Conservation (phyloP, 768 basidiomycete genomes). For the Ramaria rubella region DNA sequence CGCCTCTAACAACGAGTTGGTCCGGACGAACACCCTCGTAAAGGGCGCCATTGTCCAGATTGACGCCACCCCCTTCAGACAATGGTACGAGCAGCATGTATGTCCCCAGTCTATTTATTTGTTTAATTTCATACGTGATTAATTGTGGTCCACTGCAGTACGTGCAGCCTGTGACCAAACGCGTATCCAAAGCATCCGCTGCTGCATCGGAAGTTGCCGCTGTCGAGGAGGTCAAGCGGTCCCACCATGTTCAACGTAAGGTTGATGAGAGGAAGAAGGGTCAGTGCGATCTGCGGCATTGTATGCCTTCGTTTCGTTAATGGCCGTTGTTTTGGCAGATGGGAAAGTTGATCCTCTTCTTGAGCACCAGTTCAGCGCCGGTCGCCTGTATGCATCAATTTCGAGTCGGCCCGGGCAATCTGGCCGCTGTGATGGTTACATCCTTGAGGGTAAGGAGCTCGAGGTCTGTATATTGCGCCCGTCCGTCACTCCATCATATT, state of each 20-base stretch:
- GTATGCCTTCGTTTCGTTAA: background rate
- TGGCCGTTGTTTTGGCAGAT: constrained; percentile 36
- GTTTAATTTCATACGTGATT: background rate
- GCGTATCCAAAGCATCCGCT: constrained; percentile 56
- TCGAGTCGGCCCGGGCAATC: constrained; percentile 95
- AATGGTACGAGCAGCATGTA: constrained; percentile 99
- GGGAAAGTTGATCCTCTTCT: constrained; percentile 89
- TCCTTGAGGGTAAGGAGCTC: constrained; percentile 97
- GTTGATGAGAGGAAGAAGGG: constrained; percentile 90
- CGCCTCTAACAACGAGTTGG: constrained; percentile 98
- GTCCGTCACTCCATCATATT: background rate
- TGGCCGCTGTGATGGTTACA: constrained; percentile 94
- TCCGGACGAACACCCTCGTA: constrained; percentile 98
- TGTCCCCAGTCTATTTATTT: constrained; percentile 28
- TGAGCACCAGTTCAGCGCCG: constrained; percentile 85
- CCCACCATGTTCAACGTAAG: constrained; percentile 83
- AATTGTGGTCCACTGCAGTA: constrained; percentile 49
- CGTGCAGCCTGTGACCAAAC: constrained; percentile 91
- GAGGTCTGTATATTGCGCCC: constrained; percentile 57
- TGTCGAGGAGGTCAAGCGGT: constrained; percentile 60
- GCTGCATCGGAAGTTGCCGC: constrained; percentile 39
- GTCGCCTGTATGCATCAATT: constrained; percentile 91
- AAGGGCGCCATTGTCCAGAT: constrained; percentile 95
- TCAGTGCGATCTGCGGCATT: constrained; percentile 20
- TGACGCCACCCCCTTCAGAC: constrained; percentile 97